A percentile compares a stretch with the other conserved stretches of the same genome.
Evolutionary conservation across 2,329 filamentous ascomycete genomes (phyloP).

Genomic region (Ophiostoma sp.): DNA sequence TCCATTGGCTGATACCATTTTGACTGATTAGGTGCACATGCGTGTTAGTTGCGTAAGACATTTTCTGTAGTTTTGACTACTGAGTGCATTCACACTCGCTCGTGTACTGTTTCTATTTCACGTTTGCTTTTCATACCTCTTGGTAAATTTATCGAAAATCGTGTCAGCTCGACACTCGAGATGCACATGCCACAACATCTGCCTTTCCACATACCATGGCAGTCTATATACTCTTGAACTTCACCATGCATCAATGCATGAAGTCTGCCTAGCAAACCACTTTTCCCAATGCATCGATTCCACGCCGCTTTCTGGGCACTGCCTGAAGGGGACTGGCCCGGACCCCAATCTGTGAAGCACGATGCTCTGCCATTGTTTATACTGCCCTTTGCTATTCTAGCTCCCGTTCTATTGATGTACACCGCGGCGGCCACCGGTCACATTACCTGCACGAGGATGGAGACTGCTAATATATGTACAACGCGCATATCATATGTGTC

Average conservation of each 20-base stretch:
- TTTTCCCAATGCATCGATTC: no score
- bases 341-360: background rate
- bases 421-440: conserved; percentile 6
- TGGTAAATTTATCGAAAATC: background rate
- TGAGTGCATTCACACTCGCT: background rate
- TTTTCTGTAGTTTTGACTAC: background rate
- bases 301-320: background rate
- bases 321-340: background rate
- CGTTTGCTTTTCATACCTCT: background rate
- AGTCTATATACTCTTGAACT: no score
- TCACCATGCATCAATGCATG: no score
- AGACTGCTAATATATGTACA: background rate
- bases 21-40: background rate
- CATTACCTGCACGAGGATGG: background rate
- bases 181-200: background rate
- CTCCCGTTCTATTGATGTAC: background rate
- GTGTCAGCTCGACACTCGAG: background rate
- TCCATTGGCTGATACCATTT: background rate
- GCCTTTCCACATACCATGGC: no score
- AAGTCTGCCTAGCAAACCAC: no score
- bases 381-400: background rate
- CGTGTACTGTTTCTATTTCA: background rate
- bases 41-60: background rate
- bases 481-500: background rate
- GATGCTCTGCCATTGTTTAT: background rate